Conservation (phyloP, 2,329 filamentous ascomycete species). For the Botryotinia globosa region DNA sequence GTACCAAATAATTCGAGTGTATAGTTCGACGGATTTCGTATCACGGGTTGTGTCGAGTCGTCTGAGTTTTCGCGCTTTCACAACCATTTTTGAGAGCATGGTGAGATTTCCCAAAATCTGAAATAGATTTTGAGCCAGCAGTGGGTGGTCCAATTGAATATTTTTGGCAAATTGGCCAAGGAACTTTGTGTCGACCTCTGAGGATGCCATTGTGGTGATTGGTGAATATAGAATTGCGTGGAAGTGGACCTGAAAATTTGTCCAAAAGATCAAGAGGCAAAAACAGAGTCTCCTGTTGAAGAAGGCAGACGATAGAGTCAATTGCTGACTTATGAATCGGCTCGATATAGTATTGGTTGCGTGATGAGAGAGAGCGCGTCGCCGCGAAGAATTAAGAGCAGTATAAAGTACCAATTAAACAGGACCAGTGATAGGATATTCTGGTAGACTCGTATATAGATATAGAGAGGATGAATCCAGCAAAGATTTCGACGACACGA, state of each 20-base stretch:
- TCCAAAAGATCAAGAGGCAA: background rate
- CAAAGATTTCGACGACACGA: background rate
- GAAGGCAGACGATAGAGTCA: background rate
- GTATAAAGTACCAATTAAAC: background rate
- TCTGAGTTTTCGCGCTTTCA: constrained; percentile 78
- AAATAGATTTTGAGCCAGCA: constrained; percentile 79
- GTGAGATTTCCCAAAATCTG: constrained; percentile 89
- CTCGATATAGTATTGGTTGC: background rate
- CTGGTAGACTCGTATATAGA: background rate
- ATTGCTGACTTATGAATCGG: background rate
- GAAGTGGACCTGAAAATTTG: background rate
- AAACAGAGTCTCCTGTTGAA: background rate
- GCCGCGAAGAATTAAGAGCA: background rate
- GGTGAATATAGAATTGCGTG: background rate
- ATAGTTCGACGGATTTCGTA: constrained; percentile 76
- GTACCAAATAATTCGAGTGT: constrained; percentile 93
- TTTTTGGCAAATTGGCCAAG: constrained; percentile 82
- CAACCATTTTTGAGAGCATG: constrained; percentile 78
- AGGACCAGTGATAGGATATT: background rate
- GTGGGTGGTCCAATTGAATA: constrained; percentile 72
- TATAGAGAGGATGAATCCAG: background rate
- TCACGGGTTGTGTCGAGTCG: constrained; percentile 76
- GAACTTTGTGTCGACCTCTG: constrained; percentile 96
- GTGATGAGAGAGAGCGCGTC: background rate
- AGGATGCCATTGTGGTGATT: constrained; percentile 74